These are phyloP conservation scores for Phytophthora sojae DNA, from an alignment of 352 stramenopile genomes.

Conservation along the genomic window DNA sequence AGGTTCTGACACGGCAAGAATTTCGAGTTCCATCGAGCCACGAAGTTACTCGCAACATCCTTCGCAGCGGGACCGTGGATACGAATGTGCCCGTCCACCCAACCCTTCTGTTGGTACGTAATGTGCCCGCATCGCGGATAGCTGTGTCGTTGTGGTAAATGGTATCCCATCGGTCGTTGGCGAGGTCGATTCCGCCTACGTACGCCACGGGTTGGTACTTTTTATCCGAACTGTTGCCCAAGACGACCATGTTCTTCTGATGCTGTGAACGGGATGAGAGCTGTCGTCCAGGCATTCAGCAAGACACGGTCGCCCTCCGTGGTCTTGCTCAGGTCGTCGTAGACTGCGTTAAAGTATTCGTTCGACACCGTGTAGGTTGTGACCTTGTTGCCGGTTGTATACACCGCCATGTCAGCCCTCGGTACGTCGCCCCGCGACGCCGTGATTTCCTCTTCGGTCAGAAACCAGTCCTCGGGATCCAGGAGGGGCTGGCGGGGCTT, in stretches of 20 bases:
- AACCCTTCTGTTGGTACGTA: constrained; percentile 51
- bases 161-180: constrained; percentile 65
- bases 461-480: constrained; percentile 52
- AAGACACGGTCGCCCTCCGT: constrained; percentile 35
- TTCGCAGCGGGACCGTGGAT: constrained; percentile 49
- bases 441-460: constrained; percentile 54
- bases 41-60: constrained; percentile 61
- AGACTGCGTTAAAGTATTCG: constrained; percentile 53
- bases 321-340: constrained; percentile 42
- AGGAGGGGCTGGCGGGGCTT: constrained; percentile 48
- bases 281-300: constrained; percentile 53
- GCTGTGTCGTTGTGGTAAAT: constrained; percentile 51
- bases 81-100: constrained; percentile 56
- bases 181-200: constrained; percentile 57
- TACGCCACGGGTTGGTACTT: constrained; percentile 44
- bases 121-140: constrained; percentile 42
- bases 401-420: constrained; percentile 40
- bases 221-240: constrained; percentile 4
- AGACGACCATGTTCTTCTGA: constrained; percentile 56
- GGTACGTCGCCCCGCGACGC: constrained; percentile 42
- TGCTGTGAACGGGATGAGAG: constrained; percentile 60
- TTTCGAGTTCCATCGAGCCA: constrained; percentile 57
- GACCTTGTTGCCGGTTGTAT: constrained; percentile 50
- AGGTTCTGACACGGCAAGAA: constrained; percentile 24
- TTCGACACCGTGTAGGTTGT: constrained; percentile 46